Base-by-base conservation (phyloP, 345 rosid genomes). In the Jatropha curcas region DNA sequence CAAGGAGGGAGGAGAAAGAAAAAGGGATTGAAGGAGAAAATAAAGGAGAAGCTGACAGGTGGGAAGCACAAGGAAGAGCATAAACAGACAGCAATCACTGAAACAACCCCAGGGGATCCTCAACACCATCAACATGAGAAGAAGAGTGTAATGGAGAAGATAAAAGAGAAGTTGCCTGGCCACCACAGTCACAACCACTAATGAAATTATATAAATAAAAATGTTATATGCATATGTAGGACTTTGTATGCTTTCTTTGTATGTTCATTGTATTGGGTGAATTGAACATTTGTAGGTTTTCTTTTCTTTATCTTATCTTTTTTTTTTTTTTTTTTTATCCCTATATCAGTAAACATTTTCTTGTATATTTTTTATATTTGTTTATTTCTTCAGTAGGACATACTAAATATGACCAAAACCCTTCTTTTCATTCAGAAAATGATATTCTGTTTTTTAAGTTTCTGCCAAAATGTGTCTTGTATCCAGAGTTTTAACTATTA, bases 1-100 rank as follows among this genome's bases (percentile, higher is more conserved):
- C 79, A 86, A 86, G 96, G 97, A 37, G 94, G 94, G 55, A 82
- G 94, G 60, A 86, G 90, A 82, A 91, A 91, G 88, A 93, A 93
- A 86, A 90, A 83, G 66, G 88, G 92, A n/a, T 70, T 87, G 55
- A 85, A 72, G 43, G 84, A 89, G 77, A 93, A 87, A 48, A 77
- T 93, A 60, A 91, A 91, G 77, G 95, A 93, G 82, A 93, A 88
- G 67, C 65, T 89, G 0, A 52, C 76, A 1, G 76, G 80, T 1
- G 81, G 88, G 27, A 82, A 85, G 83, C 77, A 80, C 81, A 79
- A 56, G 73, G 88, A 85, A 5, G 86, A 83, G 46, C 81, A 85
- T 25, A 70, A 75, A 1, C 76, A 75, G 19, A 68, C 86, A 0
- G 76, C 57, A 17, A 71, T 72, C 1, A 65, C 81, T 20, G 16